phyloP scores from a whole-genome alignment of 306 rosid genomes.

The Carpinus viminea region DNA sequence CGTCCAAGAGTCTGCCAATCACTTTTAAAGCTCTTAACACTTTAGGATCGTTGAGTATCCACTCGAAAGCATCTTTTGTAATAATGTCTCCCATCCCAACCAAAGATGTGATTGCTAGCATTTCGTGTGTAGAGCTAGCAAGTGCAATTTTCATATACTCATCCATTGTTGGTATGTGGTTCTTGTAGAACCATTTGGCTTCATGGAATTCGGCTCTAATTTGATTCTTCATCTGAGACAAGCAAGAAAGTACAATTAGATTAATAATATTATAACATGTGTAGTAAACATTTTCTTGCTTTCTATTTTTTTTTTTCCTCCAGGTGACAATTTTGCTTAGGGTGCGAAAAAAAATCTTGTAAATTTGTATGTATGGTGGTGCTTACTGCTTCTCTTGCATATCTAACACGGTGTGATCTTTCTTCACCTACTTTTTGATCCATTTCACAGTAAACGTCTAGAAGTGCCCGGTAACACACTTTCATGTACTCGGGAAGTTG shows the following conservation, averaged over 20 bases:
- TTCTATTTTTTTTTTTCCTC: too few relatives aligned
- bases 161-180: slow-evolving; percentile 36
- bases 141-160: slow-evolving; percentile 35
- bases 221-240: slow-evolving; percentile 4
- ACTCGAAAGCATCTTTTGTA: slow-evolving; percentile 34
- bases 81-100: slow-evolving; percentile 26
- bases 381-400: slow-evolving; percentile 32
- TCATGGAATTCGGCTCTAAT: slow-evolving; percentile 29
- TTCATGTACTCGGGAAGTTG: slow-evolving; percentile 22
- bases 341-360: not conserved
- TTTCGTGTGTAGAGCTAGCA: not conserved
- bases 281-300: too few relatives aligned
- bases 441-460: slow-evolving; percentile 25
- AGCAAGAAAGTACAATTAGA: not conserved
- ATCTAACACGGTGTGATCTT: slow-evolving; percentile 5
- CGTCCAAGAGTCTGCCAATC: slow-evolving; percentile 28
- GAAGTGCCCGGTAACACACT: not conserved
- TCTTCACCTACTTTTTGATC: slow-evolving; percentile 31
- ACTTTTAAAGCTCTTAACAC: slow-evolving; percentile 21
- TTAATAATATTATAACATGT: too few relatives aligned
- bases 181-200: slow-evolving; percentile 34
- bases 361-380: not conserved
- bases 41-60: slow-evolving; percentile 32
- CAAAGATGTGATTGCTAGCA: slow-evolving; percentile 1
- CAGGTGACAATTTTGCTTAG: too few relatives aligned